Base-by-base conservation (phyloP, 208 protist species). In the Trypanosoma boissoni region DNA sequence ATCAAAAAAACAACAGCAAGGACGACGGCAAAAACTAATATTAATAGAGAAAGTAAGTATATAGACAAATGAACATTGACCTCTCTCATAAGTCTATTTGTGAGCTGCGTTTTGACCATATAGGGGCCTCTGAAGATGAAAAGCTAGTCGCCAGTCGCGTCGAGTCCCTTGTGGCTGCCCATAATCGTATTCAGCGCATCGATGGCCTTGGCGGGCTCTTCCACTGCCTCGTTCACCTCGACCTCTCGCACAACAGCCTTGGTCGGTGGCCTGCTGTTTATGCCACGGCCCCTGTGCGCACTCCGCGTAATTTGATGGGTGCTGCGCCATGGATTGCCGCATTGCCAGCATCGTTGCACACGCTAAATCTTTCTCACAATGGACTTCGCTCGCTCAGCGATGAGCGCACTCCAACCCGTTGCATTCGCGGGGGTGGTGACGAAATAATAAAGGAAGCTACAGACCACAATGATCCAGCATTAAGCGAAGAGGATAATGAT, bases 21-120 rank as follows among this genome's bases (percentile, higher is more conserved):
- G n/a, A n/a, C n/a, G n/a, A n/a, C n/a, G n/a, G n/a, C n/a, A n/a
- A n/a, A n/a, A n/a, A n/a, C n/a, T n/a, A n/a, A n/a, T n/a, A n/a
- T n/a, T n/a, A n/a, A n/a, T n/a, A n/a, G n/a, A n/a, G n/a, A 29
- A 36, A 42, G 51, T 43, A 21, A 21, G 51, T 56, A 39, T 36
- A 24, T n/a, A n/a, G n/a, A 24, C 28, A 27, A 37, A 95, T 95
- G 88, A 76, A 92, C 18, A 71, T 95, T 44, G 81, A 95, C 39
- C 58, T 95, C 41, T 71, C 68, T 20, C 41, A 76, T 49, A 74
- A 80, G 34, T 74, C 64, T 10, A 87, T 95, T 34, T 65, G 56
- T 29, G 83, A 90, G 54, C 71, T 95, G 5, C 68, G 65, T 44
- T 95, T 95, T 52, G 74, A 80, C 45, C 44, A 34, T 1, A 43